These are phyloP conservation scores for Teratosphaeria epicoccoides DNA, from an alignment of 2,329 filamentous ascomycete species.

Conservation along the genomic window DNA sequence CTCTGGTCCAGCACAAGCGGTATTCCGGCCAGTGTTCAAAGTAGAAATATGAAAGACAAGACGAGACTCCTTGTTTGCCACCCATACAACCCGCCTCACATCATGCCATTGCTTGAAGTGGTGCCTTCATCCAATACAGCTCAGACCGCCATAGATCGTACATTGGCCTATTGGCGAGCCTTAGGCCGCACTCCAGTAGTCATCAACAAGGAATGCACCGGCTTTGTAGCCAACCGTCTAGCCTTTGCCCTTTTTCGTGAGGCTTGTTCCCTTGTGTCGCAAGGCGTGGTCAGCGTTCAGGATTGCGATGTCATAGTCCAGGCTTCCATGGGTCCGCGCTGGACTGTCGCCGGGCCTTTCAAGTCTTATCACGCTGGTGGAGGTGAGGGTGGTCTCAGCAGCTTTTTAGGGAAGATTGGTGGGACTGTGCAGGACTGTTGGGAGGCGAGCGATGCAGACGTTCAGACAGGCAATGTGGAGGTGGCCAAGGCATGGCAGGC, in stretches of 20 bases:
- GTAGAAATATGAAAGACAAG: constrained; percentile 31
- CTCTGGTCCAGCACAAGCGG: constrained; percentile 51
- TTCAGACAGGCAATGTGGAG: constrained; percentile 20
- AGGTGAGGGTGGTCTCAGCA: constrained; percentile 41
- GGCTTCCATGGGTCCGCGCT: constrained; percentile 43
- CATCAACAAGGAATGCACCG: constrained; percentile 41
- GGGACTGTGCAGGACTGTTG: constrained; percentile 46
- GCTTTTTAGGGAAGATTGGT: constrained; percentile 47
- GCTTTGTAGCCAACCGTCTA: constrained; percentile 49
- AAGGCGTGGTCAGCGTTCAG: constrained; percentile 42
- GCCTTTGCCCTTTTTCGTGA: constrained; percentile 48
- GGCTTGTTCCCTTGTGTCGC: constrained; percentile 43
- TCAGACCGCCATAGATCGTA: constrained; percentile 28
- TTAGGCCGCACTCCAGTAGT: constrained; percentile 38
- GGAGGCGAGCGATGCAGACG: constrained; percentile 36
- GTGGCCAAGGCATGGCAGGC: constrained; percentile 38
- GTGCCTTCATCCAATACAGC: constrained; percentile 40
- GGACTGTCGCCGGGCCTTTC: constrained; percentile 47
- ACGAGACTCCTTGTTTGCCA: constrained; percentile 46
- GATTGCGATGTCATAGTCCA: constrained; percentile 46
- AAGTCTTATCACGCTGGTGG: constrained; percentile 51
- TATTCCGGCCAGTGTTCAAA: constrained; percentile 44
- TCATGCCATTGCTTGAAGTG: constrained; percentile 51
- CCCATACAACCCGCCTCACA: constrained; percentile 51
- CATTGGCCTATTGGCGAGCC: constrained; percentile 37